Base-by-base conservation (phyloP, 345 rosid genomes). In the Salix purpurea region DNA sequence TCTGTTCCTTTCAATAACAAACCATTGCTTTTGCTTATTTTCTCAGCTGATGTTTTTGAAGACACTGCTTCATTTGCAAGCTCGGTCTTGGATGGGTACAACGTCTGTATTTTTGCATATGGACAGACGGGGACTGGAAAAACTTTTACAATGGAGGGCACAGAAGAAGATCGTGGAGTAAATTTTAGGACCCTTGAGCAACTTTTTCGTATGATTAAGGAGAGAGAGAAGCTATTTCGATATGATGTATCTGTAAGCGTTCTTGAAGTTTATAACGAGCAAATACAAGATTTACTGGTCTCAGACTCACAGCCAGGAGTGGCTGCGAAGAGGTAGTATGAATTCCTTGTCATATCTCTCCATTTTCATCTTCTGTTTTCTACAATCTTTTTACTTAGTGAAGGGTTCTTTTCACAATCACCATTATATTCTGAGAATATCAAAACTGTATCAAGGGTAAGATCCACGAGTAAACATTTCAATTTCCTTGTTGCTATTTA, bases 61-160 rank as follows among this genome's bases (percentile, higher is more conserved):
- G 99, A 91, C 74, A 93, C 97, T 42, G 95, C 94, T 70, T 88
- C 98, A 73, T 89, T 96, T 81, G 95, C 94, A 24, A 87, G 89
- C 56, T 96, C 98, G 15, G 96, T 96, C 60, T 85, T 96, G 78
- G 99, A 96, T 89, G 99, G 99, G 37, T 93, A 88, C 89, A 93
- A 96, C 76, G 99, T 90, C 21, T 96, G 98, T 82, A 90, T 96
- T 72, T 96, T 92, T 69, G 98, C 98, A 72, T 92, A 96, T 80
- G 98, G 99, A 52, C 99, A 96, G 84, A 96, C 99, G 56, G 99
- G 99, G 69, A 91, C 95, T 5, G 94, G 98, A 19, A 96, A 96
- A 82, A 93, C 97, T 66, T 96, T 89, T 77, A 93, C 98, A 40
- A 96, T 93, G 99, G 97, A 96, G 74, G 98, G 98, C 21, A 92